These are phyloP conservation scores for Ogataea siamensis DNA, from an alignment of 805 yeast species.

Conservation along the genomic window DNA sequence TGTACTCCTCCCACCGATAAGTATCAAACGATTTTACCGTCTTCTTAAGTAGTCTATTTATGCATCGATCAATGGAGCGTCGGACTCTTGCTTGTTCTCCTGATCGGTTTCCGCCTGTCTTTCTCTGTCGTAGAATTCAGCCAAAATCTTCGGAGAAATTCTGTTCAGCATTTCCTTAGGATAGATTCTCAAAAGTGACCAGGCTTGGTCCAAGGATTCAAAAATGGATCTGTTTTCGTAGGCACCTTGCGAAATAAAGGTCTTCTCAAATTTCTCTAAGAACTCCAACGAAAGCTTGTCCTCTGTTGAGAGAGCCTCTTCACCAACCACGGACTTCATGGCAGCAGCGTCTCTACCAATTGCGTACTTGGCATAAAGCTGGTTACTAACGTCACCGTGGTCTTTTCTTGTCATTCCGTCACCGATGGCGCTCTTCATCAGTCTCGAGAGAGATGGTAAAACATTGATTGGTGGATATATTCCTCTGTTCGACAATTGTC, in stretches of 20 bases:
- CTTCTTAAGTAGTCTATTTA: conserved; percentile 9
- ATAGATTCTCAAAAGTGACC: conserved; percentile 96
- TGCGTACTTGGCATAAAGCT: conserved; percentile 97
- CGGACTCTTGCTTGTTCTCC: conserved; percentile 16
- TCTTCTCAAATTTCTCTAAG: conserved; percentile 95
- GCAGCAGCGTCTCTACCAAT: conserved; percentile 99
- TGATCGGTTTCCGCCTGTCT: conserved; percentile 52
- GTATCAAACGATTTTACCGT: background rate
- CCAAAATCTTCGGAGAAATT: conserved; percentile 94
- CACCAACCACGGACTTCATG: conserved; percentile 99
- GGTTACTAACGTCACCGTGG: conserved; percentile 99
- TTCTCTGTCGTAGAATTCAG: conserved; percentile 92
- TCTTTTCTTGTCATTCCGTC: conserved; percentile 99
- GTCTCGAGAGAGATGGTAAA: conserved; percentile 93
- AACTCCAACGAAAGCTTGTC: conserved; percentile 97
- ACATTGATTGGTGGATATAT: conserved; percentile 98
- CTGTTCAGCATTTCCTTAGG: conserved; percentile 99
- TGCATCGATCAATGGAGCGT: conserved; percentile 28
- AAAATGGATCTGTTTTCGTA: conserved; percentile 93
- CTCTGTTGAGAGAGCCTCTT: conserved; percentile 96
- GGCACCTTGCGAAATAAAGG: conserved; percentile 94
- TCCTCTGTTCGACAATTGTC: conserved; percentile 95
- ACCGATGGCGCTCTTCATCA: conserved; percentile 99
- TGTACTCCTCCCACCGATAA: conserved; percentile 7
- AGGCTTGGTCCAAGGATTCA: conserved; percentile 95